Evolutionary conservation across 768 basidiomycete genomes (phyloP).

Genomic region (Boletus huronensis): DNA sequence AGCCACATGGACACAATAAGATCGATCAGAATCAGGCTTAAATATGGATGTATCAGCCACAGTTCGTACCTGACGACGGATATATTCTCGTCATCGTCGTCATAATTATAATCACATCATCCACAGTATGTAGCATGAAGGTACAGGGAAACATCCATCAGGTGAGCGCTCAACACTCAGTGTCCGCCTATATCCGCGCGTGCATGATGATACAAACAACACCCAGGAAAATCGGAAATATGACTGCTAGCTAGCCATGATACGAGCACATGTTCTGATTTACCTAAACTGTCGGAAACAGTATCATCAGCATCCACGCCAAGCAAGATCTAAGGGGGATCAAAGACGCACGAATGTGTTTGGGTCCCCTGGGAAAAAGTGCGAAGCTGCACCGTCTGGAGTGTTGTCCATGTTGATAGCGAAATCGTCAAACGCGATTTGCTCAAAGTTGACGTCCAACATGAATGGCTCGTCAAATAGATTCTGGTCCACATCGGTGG

Average conservation of each 20-base stretch:
- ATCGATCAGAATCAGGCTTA: conserved; percentile 7
- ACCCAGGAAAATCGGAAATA: neutral
- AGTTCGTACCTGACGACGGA: neutral
- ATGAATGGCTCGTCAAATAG: conserved; percentile 30
- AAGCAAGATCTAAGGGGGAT: neutral
- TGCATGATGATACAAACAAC: neutral
- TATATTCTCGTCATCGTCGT: neutral
- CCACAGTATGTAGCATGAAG: neutral
- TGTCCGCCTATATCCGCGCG: conserved; percentile 1
- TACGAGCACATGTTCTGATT: neutral
- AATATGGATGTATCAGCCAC: neutral
- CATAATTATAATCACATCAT: neutral
- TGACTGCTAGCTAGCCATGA: neutral
- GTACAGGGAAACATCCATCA: neutral
- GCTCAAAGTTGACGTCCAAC: conserved; percentile 29
- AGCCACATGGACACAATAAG: neutral
- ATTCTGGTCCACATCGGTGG: conserved; percentile 17
- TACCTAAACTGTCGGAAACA: conserved; percentile 23
- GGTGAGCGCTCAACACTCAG: conserved; percentile 13
- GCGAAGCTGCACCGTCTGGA: conserved; percentile 21
- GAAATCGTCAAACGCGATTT: conserved; percentile 27
- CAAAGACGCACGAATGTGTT: conserved; percentile 34
- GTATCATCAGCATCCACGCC: conserved; percentile 7
- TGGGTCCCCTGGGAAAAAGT: conserved; percentile 30
- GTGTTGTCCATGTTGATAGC: conserved; percentile 15